Conservation (phyloP, 176 grass and related monocot species). For the Rhynchospora breviuscula region DNA sequence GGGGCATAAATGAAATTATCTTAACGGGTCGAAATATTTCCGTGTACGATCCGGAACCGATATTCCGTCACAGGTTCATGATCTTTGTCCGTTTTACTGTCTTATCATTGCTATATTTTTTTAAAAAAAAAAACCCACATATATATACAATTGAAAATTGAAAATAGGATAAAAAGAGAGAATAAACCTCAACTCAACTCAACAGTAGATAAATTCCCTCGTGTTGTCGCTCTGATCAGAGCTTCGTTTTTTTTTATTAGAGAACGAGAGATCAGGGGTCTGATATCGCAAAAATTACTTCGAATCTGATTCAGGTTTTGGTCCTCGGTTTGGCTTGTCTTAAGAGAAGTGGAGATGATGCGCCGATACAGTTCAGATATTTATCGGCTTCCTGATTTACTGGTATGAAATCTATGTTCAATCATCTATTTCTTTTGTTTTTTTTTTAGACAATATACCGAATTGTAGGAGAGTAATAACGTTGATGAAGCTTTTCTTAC, state of each 20-base stretch:
- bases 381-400: conserved; percentile 6
- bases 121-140: too few species aligned
- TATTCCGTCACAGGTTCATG: background rate
- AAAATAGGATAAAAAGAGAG: background rate
- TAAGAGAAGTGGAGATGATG: background rate
- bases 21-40: too few species aligned
- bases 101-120: too few species aligned
- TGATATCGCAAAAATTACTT: background rate
- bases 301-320: background rate
- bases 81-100: background rate
- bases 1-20: too few species aligned
- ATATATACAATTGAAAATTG: background rate
- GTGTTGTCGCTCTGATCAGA: background rate
- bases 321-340: background rate
- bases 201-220: background rate
- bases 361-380: conserved; percentile 5
- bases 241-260: background rate
- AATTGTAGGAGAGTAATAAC: background rate
- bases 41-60: too few species aligned
- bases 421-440: background rate
- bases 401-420: background rate
- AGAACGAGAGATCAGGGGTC: background rate
- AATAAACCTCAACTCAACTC: background rate
- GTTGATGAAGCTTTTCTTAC: background rate
- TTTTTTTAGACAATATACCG: background rate